Conservation (phyloP, 495 filamentous ascomycete species). For the Xanthoparmelia taractica region DNA sequence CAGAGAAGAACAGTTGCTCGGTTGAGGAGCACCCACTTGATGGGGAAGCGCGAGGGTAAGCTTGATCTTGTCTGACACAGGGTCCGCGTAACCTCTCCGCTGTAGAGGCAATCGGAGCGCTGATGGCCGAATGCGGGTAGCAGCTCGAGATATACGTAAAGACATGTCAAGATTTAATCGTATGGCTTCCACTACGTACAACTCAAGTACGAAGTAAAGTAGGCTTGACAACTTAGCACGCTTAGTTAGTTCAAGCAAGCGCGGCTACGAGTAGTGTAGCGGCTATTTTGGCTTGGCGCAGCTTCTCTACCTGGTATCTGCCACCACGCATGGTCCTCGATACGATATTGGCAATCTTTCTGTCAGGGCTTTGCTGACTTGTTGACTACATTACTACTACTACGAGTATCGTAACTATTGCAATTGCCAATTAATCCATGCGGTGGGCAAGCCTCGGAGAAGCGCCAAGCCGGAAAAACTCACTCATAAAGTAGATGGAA, state of each 20-base stretch:
- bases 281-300: background rate
- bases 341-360: background rate
- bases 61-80: constrained; percentile 93
- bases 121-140: constrained; percentile 68
- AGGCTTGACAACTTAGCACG: background rate
- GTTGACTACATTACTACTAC: background rate
- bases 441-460: background rate
- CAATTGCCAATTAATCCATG: background rate
- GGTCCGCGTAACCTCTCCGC: constrained; percentile 89
- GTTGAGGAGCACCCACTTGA: constrained; percentile 60
- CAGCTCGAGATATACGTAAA: constrained; percentile 79
- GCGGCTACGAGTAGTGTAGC: constrained; percentile 4
- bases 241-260: background rate
- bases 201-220: background rate
- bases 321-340: background rate
- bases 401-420: background rate
- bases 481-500: no score
- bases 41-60: constrained; percentile 94
- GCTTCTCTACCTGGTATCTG: no score
- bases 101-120: constrained; percentile 60
- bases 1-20: background rate
- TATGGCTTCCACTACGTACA: background rate
- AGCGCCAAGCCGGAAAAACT: background rate
- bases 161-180: constrained; percentile 53
- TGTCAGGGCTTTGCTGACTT: background rate